A percentile compares a stretch with the other conserved stretches of the same genome.
These are phyloP conservation scores for Boletellus emodensis DNA, from an alignment of 768 basidiomycete genomes.

Conservation along the genomic window DNA sequence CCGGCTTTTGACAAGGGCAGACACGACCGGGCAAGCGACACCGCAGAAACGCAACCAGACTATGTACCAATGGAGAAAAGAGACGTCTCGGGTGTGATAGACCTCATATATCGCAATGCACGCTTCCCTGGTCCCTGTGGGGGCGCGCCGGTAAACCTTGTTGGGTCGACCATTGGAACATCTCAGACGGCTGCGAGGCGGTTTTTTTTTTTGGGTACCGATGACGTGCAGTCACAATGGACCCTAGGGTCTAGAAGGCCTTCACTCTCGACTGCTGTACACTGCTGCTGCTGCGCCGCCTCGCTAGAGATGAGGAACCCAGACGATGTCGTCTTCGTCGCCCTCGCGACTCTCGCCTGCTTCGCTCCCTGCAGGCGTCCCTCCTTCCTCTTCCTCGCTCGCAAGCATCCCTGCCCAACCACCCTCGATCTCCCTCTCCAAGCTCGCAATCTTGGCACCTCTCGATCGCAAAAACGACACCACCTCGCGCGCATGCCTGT, in stretches of 20 bases:
- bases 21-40: too few relatives aligned
- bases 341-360: constrained; percentile 7
- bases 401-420: constrained; percentile 66
- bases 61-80: not conserved
- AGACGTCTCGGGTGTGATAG: not conserved
- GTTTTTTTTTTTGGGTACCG: not conserved
- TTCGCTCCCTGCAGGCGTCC: constrained; percentile 22
- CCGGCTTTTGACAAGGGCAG: too few relatives aligned
- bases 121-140: constrained; percentile 12
- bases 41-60: not conserved
- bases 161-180: too few relatives aligned
- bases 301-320: constrained; percentile 23
- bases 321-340: constrained; percentile 32
- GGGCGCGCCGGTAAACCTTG: not conserved
- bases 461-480: constrained; percentile 60
- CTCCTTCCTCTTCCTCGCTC: constrained; percentile 47
- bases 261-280: too few relatives aligned
- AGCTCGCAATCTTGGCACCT: constrained; percentile 66
- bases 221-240: constrained; percentile 3
- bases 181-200: too few relatives aligned
- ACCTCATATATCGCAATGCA: constrained; percentile 9
- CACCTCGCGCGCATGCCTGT: constrained; percentile 69
- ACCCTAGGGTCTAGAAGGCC: constrained; percentile 10
- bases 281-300: not conserved
- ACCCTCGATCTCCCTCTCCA: constrained; percentile 44